Evolutionary conservation across 352 stramenopile species (phyloP).

Genomic region (Globisporangium perplexum): DNA sequence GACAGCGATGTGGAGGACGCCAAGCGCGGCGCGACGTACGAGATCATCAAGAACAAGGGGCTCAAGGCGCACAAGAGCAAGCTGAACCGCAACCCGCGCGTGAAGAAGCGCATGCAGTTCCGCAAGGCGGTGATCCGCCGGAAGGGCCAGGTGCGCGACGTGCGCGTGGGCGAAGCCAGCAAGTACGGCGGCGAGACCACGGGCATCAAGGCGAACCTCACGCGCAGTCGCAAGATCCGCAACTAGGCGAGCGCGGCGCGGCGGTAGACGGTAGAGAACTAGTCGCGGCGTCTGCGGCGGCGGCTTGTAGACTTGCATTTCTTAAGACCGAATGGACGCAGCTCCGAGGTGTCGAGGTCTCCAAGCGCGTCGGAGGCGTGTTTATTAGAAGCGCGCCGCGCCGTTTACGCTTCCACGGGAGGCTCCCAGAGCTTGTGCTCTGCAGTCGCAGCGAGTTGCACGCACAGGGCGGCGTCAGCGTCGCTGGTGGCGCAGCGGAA

Average conservation of each 20-base stretch:
- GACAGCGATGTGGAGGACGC: conserved; percentile 76
- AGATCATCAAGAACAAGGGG: conserved; percentile 98
- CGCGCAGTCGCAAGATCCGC: conserved; percentile 87
- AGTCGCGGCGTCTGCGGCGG: background rate
- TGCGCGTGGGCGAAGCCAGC: conserved; percentile 78
- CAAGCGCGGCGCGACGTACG: conserved; percentile 89
- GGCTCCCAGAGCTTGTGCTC: conserved; percentile 87
- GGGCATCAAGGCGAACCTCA: conserved; percentile 88
- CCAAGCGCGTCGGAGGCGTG: conserved; percentile 1
- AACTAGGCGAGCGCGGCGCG: conserved; percentile 34
- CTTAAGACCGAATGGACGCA: conserved; percentile 2
- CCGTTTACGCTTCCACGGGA: conserved; percentile 39
- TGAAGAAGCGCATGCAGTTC: conserved; percentile 98
- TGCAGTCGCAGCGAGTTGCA: conserved; percentile 12
- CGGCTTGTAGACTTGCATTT: conserved; percentile 16
- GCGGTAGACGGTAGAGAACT: conserved; percentile 7
- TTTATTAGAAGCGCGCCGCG: conserved; percentile 10
- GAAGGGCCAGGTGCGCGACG: conserved; percentile 96
- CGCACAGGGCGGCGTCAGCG: background rate
- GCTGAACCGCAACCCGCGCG: conserved; percentile 97
- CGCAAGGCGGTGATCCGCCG: conserved; percentile 95
- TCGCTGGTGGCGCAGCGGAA: background rate
- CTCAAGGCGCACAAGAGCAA: conserved; percentile 98
- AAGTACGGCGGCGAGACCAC: conserved; percentile 88
- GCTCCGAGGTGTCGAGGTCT: background rate